Base-by-base conservation (phyloP, 208 protist genomes). In the Angomonas deanei region DNA sequence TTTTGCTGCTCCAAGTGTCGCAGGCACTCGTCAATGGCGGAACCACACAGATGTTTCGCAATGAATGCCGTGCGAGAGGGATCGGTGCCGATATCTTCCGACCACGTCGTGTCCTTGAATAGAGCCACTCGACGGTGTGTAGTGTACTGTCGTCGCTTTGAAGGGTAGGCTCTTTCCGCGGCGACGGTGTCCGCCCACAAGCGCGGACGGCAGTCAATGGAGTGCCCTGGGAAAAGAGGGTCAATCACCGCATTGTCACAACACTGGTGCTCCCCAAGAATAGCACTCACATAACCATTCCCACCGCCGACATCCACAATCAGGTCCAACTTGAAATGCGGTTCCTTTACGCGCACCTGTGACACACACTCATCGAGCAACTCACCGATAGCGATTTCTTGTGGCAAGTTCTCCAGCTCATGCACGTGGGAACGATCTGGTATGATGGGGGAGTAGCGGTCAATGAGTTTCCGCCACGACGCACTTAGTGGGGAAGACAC, bases 11-110 rank as follows among this genome's bases (percentile, higher is more conserved):
- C 72, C 34, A 91, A 65, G 50, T 84, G 77, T 8, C 46, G 62
- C 32, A 93, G 59, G 53, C 83, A 88, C 59, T 80, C 71, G 59
- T 91, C 87, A 33, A 91, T 75, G 56, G 77, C 77, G 26, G 77
- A 88, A 19, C 87, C 87, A 56, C 87, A 94, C 24, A 94, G 78
- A 55, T 94, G 87, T 65, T 94, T 94, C 21, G 87, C 84, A 36
- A 91, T 70, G 47, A 91, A 63, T 5, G 72, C 80, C 36, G 60
- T 80, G 27, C 64, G 69, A 21, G 62, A 39, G 47, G 82, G 78
- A n/a, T 62, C 58, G 0, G 61, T 76, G 17, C 50, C 54, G 17
- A 82, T 61, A 36, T 69, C 79, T n/a, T 36, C 21, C 15, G 46
- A 32, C 81, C 80, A 89, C 38, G 65, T 34, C 30, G 81, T 74